phyloP scores from a whole-genome alignment of 805 yeast genomes.

The Nakazawaea pomicola region DNA sequence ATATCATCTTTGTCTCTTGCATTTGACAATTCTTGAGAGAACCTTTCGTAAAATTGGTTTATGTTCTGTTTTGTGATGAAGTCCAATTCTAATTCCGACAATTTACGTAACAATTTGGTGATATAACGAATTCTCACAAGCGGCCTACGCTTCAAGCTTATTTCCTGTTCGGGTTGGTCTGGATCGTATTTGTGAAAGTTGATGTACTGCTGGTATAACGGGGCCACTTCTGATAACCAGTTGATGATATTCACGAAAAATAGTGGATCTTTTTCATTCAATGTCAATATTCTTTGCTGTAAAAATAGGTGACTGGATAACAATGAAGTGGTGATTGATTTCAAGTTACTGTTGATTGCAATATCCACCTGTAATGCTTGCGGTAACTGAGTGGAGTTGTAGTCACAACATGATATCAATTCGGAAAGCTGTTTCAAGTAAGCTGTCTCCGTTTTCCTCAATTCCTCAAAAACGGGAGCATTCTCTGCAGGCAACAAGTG shows the following conservation, averaged over 20 bases:
- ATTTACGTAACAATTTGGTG: slow-evolving; percentile 17
- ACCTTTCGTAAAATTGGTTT: slow-evolving; percentile 14
- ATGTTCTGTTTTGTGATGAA: slow-evolving; percentile 14
- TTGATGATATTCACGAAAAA: neutral
- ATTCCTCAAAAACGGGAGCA: slow-evolving; percentile 1
- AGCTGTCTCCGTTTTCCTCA: neutral
- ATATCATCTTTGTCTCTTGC: slow-evolving; percentile 20
- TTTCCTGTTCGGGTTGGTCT: slow-evolving; percentile 22
- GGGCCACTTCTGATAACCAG: slow-evolving; percentile 12
- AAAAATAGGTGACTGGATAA: slow-evolving; percentile 3
- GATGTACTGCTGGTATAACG: slow-evolving; percentile 20
- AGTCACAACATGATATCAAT: slow-evolving; percentile 7
- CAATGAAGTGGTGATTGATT: neutral
- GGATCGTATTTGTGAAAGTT: slow-evolving; percentile 17
- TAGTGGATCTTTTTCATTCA: neutral
- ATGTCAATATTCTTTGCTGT: slow-evolving; percentile 1
- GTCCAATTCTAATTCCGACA: slow-evolving; percentile 18
- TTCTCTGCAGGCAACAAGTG: no score
- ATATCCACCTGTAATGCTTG: slow-evolving; percentile 6
- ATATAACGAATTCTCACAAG: slow-evolving; percentile 24
- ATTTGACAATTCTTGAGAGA: slow-evolving; percentile 16
- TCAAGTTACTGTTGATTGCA: slow-evolving; percentile 4
- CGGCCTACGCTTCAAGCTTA: slow-evolving; percentile 25
- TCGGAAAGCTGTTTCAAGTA: slow-evolving; percentile 6
- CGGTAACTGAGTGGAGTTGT: neutral